These are phyloP conservation scores for Parietichytrium sp. DNA, from an alignment of 108 stramenopile species.

Conservation along the genomic window DNA sequence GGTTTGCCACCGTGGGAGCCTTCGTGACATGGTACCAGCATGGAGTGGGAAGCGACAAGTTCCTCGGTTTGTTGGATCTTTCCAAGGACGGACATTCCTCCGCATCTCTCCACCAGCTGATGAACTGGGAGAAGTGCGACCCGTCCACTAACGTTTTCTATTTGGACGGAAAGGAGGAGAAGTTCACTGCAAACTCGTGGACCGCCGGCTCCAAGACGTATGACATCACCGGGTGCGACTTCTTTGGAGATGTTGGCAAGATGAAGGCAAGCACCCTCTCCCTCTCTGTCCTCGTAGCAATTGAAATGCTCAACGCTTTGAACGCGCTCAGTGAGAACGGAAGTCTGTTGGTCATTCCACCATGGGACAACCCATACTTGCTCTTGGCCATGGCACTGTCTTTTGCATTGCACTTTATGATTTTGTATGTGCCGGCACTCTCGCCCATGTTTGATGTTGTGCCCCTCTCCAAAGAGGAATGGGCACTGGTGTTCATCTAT, in stretches of 20 bases:
- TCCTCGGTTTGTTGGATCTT: conserved; percentile 4
- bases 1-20: conserved; percentile 59
- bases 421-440: conserved; percentile 33
- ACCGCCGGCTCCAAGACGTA: not conserved
- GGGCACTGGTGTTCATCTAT: conserved; percentile 59
- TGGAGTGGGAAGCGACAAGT: conserved; percentile 18
- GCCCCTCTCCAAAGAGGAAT: conserved; percentile 61
- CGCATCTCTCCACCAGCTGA: conserved; percentile 53
- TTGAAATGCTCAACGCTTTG: conserved; percentile 59
- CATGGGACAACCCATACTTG: conserved; percentile 37
- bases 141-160: conserved; percentile 40
- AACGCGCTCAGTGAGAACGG: conserved; percentile 39
- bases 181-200: not conserved
- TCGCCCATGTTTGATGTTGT: conserved; percentile 67
- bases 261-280: conserved; percentile 48
- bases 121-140: conserved; percentile 51
- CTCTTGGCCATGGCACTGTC: conserved; percentile 36
- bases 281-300: conserved; percentile 59
- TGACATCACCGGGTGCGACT: conserved; percentile 50
- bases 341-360: not conserved
- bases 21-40: conserved; percentile 69
- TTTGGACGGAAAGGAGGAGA: not conserved
- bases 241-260: conserved; percentile 49
- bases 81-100: not conserved
- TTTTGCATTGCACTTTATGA: conserved; percentile 40